phyloP scores from a whole-genome alignment of 257 asterid species.

The Solanum bulbocastanum region DNA sequence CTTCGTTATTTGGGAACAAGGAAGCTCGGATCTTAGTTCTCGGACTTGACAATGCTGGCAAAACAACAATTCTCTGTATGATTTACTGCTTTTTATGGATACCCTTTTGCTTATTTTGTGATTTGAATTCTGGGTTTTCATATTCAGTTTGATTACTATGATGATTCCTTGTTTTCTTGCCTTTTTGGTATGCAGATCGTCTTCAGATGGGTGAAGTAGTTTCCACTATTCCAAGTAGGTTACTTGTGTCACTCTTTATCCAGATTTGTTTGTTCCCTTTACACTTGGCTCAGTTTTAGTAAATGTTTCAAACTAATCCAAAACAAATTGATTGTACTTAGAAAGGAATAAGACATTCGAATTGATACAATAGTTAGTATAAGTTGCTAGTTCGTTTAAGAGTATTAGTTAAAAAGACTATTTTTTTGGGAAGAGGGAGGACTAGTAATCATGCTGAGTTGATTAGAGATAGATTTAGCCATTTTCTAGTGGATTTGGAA shows the following conservation, averaged over 20 bases:
- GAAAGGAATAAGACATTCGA: neutral
- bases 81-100: neutral
- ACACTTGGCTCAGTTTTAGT: neutral
- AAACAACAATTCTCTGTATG: slow-evolving; percentile 86
- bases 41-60: slow-evolving; percentile 98
- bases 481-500: neutral
- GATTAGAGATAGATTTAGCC: neutral
- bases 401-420: neutral
- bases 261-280: neutral
- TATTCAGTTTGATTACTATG: neutral
- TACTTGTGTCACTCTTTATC: neutral
- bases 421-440: neutral
- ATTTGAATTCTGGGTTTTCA: neutral
- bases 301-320: neutral
- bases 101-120: neutral
- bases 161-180: neutral
- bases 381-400: neutral
- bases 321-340: neutral
- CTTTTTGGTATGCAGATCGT: slow-evolving; percentile 50
- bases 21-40: slow-evolving; percentile 96
- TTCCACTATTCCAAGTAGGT: slow-evolving; percentile 88
- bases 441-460: neutral
- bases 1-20: slow-evolving; percentile 81
- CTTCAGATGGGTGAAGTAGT: slow-evolving; percentile 99
- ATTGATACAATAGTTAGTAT: neutral